phyloP scores from a whole-genome alignment of 2,329 filamentous ascomycete genomes.

The Fulvia fulva region DNA sequence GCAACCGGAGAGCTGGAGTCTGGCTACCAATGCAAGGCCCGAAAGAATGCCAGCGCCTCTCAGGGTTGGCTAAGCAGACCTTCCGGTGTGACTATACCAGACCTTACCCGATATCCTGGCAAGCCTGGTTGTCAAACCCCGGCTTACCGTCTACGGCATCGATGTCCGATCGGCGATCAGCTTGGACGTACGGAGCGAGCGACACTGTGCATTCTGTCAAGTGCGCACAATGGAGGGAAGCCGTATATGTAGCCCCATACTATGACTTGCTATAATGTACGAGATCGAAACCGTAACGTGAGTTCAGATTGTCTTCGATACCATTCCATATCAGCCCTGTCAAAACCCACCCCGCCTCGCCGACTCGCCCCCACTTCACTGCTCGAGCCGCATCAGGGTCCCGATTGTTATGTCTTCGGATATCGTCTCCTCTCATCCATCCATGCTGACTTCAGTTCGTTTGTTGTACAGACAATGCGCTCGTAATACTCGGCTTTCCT shows the following conservation, averaged over 20 bases:
- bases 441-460: conserved; percentile 7
- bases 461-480: conserved; percentile 1
- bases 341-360: neutral
- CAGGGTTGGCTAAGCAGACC: too few species aligned
- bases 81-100: too few species aligned
- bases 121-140: too few species aligned
- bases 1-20: too few species aligned
- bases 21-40: too few species aligned
- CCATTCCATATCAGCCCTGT: neutral
- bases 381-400: conserved; percentile 1
- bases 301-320: neutral
- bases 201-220: too few species aligned
- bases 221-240: too few species aligned
- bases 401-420: neutral
- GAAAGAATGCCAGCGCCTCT: too few species aligned
- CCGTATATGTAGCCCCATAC: neutral
- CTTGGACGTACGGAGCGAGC: too few species aligned
- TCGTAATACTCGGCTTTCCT: neutral
- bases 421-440: neutral
- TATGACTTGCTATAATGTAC: neutral
- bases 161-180: too few species aligned
- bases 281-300: neutral
- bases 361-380: neutral
- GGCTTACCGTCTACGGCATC: too few species aligned
- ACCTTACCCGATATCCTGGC: too few species aligned